These are phyloP conservation scores for Talaromyces amestolkiae DNA, from an alignment of 2,329 filamentous ascomycete genomes.

Conservation along the genomic window DNA sequence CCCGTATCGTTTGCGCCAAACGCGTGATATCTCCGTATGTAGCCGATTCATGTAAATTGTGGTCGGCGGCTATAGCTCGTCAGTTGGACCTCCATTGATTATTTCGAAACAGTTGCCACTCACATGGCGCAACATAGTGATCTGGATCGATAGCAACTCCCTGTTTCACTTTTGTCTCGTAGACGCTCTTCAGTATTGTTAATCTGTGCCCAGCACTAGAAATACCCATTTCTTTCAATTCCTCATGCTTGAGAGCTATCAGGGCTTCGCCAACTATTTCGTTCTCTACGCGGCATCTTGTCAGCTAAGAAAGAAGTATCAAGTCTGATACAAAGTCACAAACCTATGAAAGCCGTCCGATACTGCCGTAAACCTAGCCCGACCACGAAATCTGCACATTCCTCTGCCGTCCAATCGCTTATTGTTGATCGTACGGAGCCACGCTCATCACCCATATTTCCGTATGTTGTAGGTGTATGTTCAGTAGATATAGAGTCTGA, in stretches of 20 bases:
- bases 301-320: slow-evolving; percentile 18
- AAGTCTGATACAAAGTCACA: slow-evolving; percentile 34
- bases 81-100: slow-evolving; percentile 3
- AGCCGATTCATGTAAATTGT: slow-evolving; percentile 79
- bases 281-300: slow-evolving; percentile 63
- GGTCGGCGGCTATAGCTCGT: slow-evolving; percentile 71
- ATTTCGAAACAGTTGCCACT: slow-evolving; percentile 34
- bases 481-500: slow-evolving; percentile 59
- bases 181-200: slow-evolving; percentile 92
- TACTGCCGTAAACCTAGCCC: slow-evolving; percentile 80
- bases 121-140: slow-evolving; percentile 91
- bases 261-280: slow-evolving; percentile 91
- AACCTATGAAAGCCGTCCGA: slow-evolving; percentile 78
- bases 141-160: slow-evolving; percentile 88
- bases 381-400: slow-evolving; percentile 85
- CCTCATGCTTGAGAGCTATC: slow-evolving; percentile 83
- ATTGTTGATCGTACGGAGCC: slow-evolving; percentile 57
- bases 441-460: slow-evolving; percentile 51
- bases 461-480: slow-evolving; percentile 63
- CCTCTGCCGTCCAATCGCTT: slow-evolving; percentile 68
- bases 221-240: slow-evolving; percentile 93
- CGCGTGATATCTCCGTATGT: slow-evolving; percentile 91
- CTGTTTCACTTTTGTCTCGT: slow-evolving; percentile 92
- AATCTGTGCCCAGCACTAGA: slow-evolving; percentile 88
- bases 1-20: slow-evolving; percentile 81